A percentile compares a stretch with the other conserved stretches of the same genome.
Conservation (phyloP, 768 basidiomycete genomes). For the Lactarius psammicola region DNA sequence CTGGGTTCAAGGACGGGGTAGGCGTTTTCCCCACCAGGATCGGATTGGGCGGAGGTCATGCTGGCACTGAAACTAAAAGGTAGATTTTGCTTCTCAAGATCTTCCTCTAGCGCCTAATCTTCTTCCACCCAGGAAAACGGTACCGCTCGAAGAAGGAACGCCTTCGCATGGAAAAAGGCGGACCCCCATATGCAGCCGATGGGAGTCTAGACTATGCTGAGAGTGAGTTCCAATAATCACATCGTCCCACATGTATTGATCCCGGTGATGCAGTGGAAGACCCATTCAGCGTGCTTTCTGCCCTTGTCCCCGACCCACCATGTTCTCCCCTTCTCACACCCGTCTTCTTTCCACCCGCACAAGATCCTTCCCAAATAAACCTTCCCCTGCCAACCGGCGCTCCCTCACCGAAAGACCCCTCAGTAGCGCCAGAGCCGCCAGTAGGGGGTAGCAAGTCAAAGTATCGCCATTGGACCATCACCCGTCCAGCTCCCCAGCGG, state of each 20-base stretch:
- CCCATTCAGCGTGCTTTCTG: conserved; percentile 66
- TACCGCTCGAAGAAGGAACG: conserved; percentile 83
- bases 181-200: conserved; percentile 66
- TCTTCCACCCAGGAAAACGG: conserved; percentile 59
- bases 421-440: conserved; percentile 15
- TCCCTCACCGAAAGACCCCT: conserved; percentile 34
- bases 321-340: conserved; percentile 57
- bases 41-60: conserved; percentile 72
- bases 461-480: conserved; percentile 61
- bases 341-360: conserved; percentile 43
- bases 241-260: conserved; percentile 20
- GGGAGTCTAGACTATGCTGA: conserved; percentile 77
- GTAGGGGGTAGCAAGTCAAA: conserved; percentile 31
- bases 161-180: conserved; percentile 70
- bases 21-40: conserved; percentile 68
- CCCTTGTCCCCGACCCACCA: conserved; percentile 57
- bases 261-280: conserved; percentile 60
- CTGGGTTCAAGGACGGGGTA: conserved; percentile 74
- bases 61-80: conserved; percentile 74
- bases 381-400: conserved; percentile 33
- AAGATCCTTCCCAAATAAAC: conserved; percentile 31
- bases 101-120: background rate
- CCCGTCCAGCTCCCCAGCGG: conserved; percentile 48
- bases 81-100: conserved; percentile 30
- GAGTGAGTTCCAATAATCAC: conserved; percentile 44